Percentiles rank a stretch among this genome's conserved stretches.
Evolutionary conservation across 2,329 filamentous ascomycete species (phyloP).

Genomic region (Talaromyces sp.): DNA sequence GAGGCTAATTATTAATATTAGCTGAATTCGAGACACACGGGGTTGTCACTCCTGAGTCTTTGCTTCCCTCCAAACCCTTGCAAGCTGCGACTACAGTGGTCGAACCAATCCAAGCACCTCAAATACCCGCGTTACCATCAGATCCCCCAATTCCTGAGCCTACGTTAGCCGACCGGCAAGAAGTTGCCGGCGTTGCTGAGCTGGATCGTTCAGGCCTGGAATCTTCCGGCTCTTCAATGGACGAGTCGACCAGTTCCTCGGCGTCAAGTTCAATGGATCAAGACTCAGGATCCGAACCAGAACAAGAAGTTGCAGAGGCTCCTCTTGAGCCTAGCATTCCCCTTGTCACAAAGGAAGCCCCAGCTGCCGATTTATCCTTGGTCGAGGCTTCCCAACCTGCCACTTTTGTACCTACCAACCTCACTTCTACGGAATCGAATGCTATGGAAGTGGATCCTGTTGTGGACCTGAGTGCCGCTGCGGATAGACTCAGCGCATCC

Average conservation of each 20-base stretch:
- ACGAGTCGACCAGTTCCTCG: slow-evolving; percentile 36
- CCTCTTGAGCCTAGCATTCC: not conserved
- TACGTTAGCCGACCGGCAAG: not conserved
- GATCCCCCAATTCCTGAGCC: not conserved
- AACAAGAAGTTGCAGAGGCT: not conserved
- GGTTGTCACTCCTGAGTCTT: not conserved
- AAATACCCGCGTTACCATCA: not conserved
- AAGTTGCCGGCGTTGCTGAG: slow-evolving; percentile 7
- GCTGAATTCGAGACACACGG: not conserved
- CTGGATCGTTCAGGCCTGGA: slow-evolving; percentile 18
- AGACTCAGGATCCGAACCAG: slow-evolving; percentile 11
- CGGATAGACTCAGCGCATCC: slow-evolving; percentile 10
- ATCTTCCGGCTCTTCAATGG: slow-evolving; percentile 37
- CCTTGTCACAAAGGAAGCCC: not conserved
- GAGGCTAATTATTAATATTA: slow-evolving; percentile 1
- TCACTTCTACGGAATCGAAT: not conserved
- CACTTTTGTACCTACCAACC: not conserved
- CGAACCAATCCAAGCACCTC: not conserved
- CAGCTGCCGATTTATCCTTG: not conserved
- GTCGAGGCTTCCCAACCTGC: not conserved
- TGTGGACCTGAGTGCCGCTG: not conserved
- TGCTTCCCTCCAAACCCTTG: not conserved
- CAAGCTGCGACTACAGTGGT: not conserved
- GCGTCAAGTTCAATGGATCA: slow-evolving; percentile 21
- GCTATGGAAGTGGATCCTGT: not conserved